These are phyloP conservation scores for Apiotrichum laibachii DNA, from an alignment of 1,284 basidiomycete genomes.

Conservation along the genomic window DNA sequence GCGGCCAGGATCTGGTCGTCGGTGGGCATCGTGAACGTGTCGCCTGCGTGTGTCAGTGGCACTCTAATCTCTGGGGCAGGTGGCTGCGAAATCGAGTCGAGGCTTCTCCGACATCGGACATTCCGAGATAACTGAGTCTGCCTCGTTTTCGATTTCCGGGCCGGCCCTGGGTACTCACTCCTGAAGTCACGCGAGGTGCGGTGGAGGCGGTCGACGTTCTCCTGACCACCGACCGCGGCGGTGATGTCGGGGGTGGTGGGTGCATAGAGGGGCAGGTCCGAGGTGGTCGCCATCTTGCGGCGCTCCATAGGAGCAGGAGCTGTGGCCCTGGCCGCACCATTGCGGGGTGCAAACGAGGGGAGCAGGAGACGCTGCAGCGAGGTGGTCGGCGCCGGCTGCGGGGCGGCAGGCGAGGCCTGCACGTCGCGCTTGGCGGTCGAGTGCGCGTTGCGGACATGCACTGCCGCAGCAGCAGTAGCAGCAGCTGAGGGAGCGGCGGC, in stretches of 20 bases:
- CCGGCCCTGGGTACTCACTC: constrained; percentile 39
- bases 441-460: background rate
- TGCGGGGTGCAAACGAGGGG: constrained; percentile 3
- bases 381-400: constrained; percentile 5
- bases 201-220: constrained; percentile 45
- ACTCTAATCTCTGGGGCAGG: background rate
- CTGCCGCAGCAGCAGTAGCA: background rate
- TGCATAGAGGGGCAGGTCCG: constrained; percentile 1
- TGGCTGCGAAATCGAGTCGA: background rate
- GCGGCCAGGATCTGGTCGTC: constrained; percentile 55
- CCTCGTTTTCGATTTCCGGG: too few species aligned
- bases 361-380: constrained; percentile 6
- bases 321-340: background rate
- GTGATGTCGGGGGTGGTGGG: constrained; percentile 27
- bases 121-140: too few species aligned
- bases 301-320: background rate
- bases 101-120: too few species aligned
- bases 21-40: constrained; percentile 56
- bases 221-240: constrained; percentile 43
- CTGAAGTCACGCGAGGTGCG: constrained; percentile 50
- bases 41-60: constrained; percentile 32
- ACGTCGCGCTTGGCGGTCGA: background rate
- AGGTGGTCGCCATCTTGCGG: constrained; percentile 5
- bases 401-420: background rate
- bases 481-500: background rate